Evolutionary conservation across 192 early-diverging fungal species (phyloP).

Genomic region (Pecoramyces ruminantium): DNA sequence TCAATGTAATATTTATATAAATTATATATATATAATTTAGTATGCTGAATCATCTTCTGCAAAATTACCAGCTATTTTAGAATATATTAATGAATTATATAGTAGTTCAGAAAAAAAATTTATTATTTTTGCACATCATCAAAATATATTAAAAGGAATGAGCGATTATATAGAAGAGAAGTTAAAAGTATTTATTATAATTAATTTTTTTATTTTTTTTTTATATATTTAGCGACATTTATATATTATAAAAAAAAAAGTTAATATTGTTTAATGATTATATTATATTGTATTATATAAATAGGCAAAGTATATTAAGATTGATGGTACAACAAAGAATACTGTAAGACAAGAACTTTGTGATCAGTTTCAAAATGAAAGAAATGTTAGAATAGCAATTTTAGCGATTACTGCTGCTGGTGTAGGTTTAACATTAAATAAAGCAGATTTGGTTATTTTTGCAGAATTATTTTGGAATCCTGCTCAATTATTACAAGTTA

Average conservation of each 20-base stretch:
- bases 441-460: constrained; percentile 26
- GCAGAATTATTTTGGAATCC: constrained; percentile 34
- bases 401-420: constrained; percentile 25
- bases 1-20: too few species aligned
- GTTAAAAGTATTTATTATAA: neutral
- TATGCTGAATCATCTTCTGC: constrained; percentile 13
- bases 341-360: constrained; percentile 12
- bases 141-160: constrained; percentile 11
- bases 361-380: constrained; percentile 20
- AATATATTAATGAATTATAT: constrained; percentile 20
- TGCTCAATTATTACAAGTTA: constrained; percentile 24
- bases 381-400: constrained; percentile 12
- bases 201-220: too few species aligned
- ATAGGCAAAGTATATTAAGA: constrained; percentile 17
- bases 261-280: too few species aligned
- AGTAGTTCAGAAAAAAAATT: constrained; percentile 16
- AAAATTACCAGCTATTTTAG: constrained; percentile 14
- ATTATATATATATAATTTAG: too few species aligned
- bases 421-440: constrained; percentile 20
- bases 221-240: too few species aligned
- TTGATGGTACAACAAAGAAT: constrained; percentile 19
- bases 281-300: constrained; percentile 3
- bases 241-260: constrained; percentile 6
- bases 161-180: neutral
- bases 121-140: constrained; percentile 29